Base-by-base conservation (phyloP, 768 basidiomycete species). In the Xanthoconium stramineum region DNA sequence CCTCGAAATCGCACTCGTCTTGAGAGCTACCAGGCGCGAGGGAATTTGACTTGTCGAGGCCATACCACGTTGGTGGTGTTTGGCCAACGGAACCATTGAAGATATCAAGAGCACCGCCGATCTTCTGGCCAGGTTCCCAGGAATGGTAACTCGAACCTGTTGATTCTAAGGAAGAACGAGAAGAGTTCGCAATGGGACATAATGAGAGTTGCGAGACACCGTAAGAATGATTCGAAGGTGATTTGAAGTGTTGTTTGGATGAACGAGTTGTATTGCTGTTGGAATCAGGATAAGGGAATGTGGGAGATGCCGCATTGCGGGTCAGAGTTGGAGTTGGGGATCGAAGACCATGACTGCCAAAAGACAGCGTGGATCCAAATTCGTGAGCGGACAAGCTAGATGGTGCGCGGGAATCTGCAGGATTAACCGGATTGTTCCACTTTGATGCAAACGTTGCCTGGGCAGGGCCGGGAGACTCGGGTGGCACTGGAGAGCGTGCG, bases 141-240 rank as follows among this genome's bases (percentile, higher is more conserved):
- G 90, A 90, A 67, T 92, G 90, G 69, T 89, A 93, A 70, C 91
- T 93, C 3, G 91, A 94, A 15, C 91, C 89, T 36, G 78, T 80
- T 11, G 90, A 91, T 56, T 85, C 88, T 20, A 93, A 72, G 7
- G 91, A 93, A 14, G 89, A 88, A 30, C 85, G 80, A 30, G 91
- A 92, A 8, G 88, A 88, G 59, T 85, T 91, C 15, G 79, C 80
- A 17, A 88, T 72, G 5, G 88, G 85, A 37, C 86, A 84, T 50
- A 92, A 80, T n/a, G 86, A 75, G 49, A 87, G 79, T 52, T 83
- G 80, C 36, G 80, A 80, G 36, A 80, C 70, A 44, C 75, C 76
- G 30, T 81, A 74, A 46, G 78, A 73, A 67, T 81, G 79, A 47
- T 83, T 82, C 47, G 81, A 80, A 40, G 78, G 74, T 19, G 78